phyloP scores from a whole-genome alignment of 305 asterid species.

The Lippia alba region DNA sequence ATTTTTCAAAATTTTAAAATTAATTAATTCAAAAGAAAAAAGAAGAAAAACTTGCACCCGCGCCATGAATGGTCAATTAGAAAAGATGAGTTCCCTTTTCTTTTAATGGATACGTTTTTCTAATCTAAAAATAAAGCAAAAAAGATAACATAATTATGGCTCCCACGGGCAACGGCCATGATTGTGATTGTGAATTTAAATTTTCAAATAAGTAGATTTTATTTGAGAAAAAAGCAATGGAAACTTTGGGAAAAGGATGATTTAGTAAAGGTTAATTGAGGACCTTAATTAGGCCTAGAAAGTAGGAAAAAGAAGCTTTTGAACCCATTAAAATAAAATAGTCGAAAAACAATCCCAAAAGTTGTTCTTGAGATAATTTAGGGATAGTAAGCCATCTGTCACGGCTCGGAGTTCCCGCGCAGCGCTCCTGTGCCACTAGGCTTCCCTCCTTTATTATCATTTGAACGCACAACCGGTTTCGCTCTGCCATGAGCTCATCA shows the following conservation, averaged over 20 bases:
- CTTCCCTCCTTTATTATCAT: too few species aligned
- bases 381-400: not conserved
- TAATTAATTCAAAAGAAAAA: too few species aligned
- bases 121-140: not conserved
- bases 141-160: not conserved
- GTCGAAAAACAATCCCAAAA: not conserved
- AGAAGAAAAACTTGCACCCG: too few species aligned
- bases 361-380: not conserved
- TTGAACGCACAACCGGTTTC: too few species aligned
- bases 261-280: not conserved
- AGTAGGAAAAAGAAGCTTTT: slow-evolving; percentile 11
- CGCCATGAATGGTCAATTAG: too few species aligned
- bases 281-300: not conserved
- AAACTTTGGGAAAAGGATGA: not conserved
- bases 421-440: too few species aligned
- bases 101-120: too few species aligned
- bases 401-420: too few species aligned
- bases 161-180: not conserved
- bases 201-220: not conserved
- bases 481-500: too few species aligned
- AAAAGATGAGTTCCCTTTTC: too few species aligned
- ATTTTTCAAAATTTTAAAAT: too few species aligned
- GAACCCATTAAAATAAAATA: not conserved
- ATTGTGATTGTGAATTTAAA: not conserved
- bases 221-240: not conserved